Evolutionary conservation across 352 stramenopile genomes (phyloP).

Genomic region (Globisporangium mamillatum): DNA sequence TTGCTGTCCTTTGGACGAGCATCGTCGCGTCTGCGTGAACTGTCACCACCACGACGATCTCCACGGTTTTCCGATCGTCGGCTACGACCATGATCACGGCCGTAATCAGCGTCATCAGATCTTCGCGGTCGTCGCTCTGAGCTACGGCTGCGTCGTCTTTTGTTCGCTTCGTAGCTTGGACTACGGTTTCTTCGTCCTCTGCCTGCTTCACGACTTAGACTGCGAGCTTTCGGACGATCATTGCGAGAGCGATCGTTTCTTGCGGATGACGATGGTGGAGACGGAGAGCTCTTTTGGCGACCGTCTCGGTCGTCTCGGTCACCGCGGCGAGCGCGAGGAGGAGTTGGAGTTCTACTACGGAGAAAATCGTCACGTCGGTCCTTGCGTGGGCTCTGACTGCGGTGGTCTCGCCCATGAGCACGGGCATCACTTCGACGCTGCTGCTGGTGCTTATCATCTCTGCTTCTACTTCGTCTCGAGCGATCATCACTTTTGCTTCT

Average conservation of each 20-base stretch:
- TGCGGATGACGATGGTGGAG: not conserved
- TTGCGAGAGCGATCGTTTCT: conserved; percentile 4
- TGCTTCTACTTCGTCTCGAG: conserved; percentile 3
- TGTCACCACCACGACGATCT: not conserved
- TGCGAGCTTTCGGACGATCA: not conserved
- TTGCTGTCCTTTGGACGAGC: not conserved
- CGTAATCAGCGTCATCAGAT: not conserved
- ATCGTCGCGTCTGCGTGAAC: not conserved
- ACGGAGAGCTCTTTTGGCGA: not conserved
- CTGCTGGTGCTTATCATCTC: not conserved
- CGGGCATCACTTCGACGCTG: not conserved
- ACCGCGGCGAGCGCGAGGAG: not conserved
- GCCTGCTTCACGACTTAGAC: conserved; percentile 1
- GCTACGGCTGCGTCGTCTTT: conserved; percentile 4
- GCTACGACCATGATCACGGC: not conserved
- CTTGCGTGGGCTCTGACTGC: not conserved
- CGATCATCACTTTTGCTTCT: conserved; percentile 6
- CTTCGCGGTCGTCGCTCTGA: not conserved
- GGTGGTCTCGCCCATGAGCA: not conserved
- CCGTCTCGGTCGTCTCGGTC: not conserved
- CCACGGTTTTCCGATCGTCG: conserved; percentile 4
- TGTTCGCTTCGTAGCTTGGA: not conserved
- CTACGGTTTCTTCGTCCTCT: conserved; percentile 2
- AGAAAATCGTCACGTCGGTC: not conserved
- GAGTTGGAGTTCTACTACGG: not conserved